Evolutionary conservation across 2,329 filamentous ascomycete genomes (phyloP), one percentile per base, ranked within the genome.

Genomic region (Penicillium sclerotigenum): DNA sequence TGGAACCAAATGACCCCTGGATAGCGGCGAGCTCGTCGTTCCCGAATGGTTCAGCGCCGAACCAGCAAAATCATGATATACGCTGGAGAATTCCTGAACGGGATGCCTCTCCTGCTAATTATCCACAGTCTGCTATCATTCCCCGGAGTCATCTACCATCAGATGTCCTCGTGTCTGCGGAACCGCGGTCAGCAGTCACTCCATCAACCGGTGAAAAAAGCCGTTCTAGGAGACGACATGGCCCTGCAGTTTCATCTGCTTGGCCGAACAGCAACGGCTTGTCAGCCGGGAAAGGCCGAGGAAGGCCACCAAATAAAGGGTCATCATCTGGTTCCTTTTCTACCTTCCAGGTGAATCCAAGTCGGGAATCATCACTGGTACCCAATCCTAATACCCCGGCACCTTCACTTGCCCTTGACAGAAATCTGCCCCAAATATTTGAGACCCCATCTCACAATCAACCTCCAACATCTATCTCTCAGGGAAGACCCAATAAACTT

Each of bases 191-290:
- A 0, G 89, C 89, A 4, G 79, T 89, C n/a, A 89, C 87, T 4
- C 85, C 87, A 1, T 84, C 82, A 5, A 68, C 70, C 4, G 62
- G 67, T 4, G 72, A 75, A 10, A 50, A 86, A 80, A 59, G 73
- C 16, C 70, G 71, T 13, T 59, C 68, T 16, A 70, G 68, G 52
- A 80, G 87, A 53, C 83, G 90, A 4, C 89, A 95, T 70, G 91
- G 91, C 0, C 89, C 91, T 0, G 91, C 90, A 7, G 90, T 96
- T 0, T 96, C 91, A 0, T 96, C 91, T 10, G 92, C 92, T 0
- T 97, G 92, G 92, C 85, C 88, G 53, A 85, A 85, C 60, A 84
- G 82, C 56, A 83, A 83, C 16, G 79, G 81, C 37, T 79, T 85
- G 13, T 77, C 83, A 1, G 83, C 81, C 5, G 87, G 87, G 2